Evolutionary conservation across 345 rosid species (phyloP), one percentile per base, ranked within the genome.

Genomic region (Citrus hindsii): DNA sequence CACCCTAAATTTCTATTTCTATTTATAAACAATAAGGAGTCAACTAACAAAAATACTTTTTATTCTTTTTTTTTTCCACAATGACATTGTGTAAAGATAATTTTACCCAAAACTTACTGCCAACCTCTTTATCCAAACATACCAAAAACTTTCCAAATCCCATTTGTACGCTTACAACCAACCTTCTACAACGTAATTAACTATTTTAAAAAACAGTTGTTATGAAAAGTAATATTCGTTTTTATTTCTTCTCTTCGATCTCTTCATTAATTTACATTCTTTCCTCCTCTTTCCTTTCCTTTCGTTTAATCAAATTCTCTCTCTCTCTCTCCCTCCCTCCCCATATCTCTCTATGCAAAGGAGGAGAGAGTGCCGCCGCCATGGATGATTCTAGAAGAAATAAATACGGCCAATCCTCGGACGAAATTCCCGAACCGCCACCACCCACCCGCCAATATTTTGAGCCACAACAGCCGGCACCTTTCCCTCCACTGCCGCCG

Each of bases 331-430:
- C 68, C 40, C 68, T 9, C 48, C 14, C 56, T 16, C 68, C 63
- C 69, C 9, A 32, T 25, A 9, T 14, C 48, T 32, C 27, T 74
- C 68, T 61, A 13, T 38, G n/a, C 46, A 7, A 46, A 24, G 61
- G 61, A 75, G 70, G 21, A 48, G 70, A 19, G 35, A 16, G 55
- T 65, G 62, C 51, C 25, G 24, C 38, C 37, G 40, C 53, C 74
- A 86, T 81, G 86, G 75, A 74, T 5, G 61, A 37, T 27, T 35
- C 51, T 28, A 59, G 67, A 21, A 71, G 21, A 32, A 79, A 53
- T 19, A 53, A 66, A 28, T 9, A 42, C 2, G 64, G 63, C 5
- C 33, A 72, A 22, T 22, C 79, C 75, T 24, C 88, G 0, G 63
- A 53, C 30, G 4, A 35, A 66, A 25, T 21, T 28, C 69, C 63